phyloP scores from a whole-genome alignment of 108 stramenopile species.

The Nitzschia putrida region DNA sequence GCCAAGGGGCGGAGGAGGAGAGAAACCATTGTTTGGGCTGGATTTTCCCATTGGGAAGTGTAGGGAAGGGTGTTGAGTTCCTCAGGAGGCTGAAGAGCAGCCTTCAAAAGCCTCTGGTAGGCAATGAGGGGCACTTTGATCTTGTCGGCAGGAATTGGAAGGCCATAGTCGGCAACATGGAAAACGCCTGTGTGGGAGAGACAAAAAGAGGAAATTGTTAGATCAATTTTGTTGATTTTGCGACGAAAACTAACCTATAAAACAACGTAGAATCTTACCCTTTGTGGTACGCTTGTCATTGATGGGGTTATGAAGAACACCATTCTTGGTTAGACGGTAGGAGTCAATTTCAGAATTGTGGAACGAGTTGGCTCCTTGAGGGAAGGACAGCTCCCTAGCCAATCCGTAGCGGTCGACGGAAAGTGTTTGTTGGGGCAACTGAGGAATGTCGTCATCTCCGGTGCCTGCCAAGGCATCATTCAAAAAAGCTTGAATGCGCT shows the following conservation, averaged over 20 bases:
- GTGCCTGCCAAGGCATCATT: constrained; percentile 50
- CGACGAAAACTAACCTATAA: no score
- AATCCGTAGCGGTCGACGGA: constrained; percentile 56
- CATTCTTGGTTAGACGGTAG: constrained; percentile 49
- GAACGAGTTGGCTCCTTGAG: constrained; percentile 52
- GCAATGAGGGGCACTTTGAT: constrained; percentile 54
- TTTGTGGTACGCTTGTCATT: no score
- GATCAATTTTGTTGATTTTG: no score
- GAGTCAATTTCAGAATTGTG: constrained; percentile 47
- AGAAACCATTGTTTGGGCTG: constrained; percentile 57
- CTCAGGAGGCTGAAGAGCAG: constrained; percentile 49
- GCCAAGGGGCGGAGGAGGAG: constrained; percentile 52
- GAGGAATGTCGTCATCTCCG: constrained; percentile 28
- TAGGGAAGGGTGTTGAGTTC: constrained; percentile 56
- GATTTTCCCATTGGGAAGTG: constrained; percentile 48
- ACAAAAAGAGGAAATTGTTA: neutral
- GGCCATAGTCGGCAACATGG: constrained; percentile 55
- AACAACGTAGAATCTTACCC: no score
- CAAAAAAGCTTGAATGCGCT: constrained; percentile 55
- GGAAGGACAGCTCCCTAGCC: constrained; percentile 54
- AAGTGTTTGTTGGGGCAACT: constrained; percentile 43
- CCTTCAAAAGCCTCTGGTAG: constrained; percentile 49
- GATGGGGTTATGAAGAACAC: no score
- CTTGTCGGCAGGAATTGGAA: constrained; percentile 67
- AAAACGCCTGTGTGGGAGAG: no score